These are phyloP conservation scores for Mortierella sp. DNA, from an alignment of 371 early-diverging fungal species.

Conservation along the genomic window DNA sequence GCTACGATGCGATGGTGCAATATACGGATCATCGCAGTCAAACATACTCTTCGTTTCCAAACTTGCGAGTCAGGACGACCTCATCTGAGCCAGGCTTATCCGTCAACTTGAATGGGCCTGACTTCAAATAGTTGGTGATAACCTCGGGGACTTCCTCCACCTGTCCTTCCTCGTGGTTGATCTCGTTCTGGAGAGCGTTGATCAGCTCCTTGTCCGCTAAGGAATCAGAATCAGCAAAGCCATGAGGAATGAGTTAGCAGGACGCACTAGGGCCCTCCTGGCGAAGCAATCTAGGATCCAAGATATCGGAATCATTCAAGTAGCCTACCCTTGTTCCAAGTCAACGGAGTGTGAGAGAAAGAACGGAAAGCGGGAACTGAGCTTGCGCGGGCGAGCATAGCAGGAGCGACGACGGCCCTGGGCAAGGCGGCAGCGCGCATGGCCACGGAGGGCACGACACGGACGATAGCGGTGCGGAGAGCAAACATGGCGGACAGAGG, in stretches of 20 bases:
- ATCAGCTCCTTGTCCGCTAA: slow-evolving; percentile 79
- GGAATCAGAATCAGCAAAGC: slow-evolving; percentile 59
- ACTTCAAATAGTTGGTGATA: slow-evolving; percentile 79
- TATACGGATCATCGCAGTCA: neutral
- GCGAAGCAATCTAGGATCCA: too few relatives aligned
- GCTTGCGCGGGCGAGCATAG: slow-evolving; percentile 34
- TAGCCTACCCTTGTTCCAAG: slow-evolving; percentile 42
- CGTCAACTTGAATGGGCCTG: slow-evolving; percentile 85
- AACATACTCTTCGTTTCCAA: slow-evolving; percentile 90
- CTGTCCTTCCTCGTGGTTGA: slow-evolving; percentile 83
- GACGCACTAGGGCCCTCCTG: too few relatives aligned
- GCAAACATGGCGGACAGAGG: slow-evolving; percentile 31
- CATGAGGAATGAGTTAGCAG: too few relatives aligned
- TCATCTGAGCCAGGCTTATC: slow-evolving; percentile 85
- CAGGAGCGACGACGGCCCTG: slow-evolving; percentile 25
- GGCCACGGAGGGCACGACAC: slow-evolving; percentile 50
- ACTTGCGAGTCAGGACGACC: slow-evolving; percentile 82
- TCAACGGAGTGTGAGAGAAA: slow-evolving; percentile 40
- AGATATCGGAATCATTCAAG: too few relatives aligned
- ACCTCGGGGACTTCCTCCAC: slow-evolving; percentile 73
- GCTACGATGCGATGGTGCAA: too few relatives aligned
- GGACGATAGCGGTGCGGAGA: slow-evolving; percentile 47
- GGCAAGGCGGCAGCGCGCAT: slow-evolving; percentile 42
- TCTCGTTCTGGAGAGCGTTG: slow-evolving; percentile 80
- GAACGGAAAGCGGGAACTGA: slow-evolving; percentile 37